phyloP scores from a whole-genome alignment of 2,329 filamentous ascomycete species.

The Clathrospora elynae region DNA sequence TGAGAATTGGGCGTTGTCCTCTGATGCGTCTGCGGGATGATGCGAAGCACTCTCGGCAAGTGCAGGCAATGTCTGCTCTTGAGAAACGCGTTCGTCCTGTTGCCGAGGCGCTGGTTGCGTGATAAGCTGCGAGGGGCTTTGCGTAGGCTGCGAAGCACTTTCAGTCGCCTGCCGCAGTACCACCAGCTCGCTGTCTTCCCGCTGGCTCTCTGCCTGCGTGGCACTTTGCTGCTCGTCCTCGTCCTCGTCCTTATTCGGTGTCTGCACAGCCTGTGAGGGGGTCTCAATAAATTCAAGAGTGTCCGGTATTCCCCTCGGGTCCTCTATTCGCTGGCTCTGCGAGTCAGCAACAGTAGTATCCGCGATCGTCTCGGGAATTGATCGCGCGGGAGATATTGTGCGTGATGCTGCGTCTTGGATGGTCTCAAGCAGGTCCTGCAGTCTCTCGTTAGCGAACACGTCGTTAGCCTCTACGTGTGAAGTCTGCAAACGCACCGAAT shows the following conservation, averaged over 20 bases:
- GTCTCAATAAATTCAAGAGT: slow-evolving; percentile 9
- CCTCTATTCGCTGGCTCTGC: slow-evolving; percentile 16
- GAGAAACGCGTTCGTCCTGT: neutral
- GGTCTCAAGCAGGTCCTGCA: slow-evolving; percentile 22
- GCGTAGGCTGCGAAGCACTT: neutral
- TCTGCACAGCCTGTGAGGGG: slow-evolving; percentile 6
- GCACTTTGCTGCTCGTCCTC: neutral
- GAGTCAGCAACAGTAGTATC: slow-evolving; percentile 25
- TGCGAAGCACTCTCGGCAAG: neutral
- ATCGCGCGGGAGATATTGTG: slow-evolving; percentile 25
- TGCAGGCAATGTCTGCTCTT: neutral
- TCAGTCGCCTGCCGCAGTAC: neutral
- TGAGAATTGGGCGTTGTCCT: slow-evolving; percentile 19
- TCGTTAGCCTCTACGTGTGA: neutral
- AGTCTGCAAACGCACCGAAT: slow-evolving; percentile 14
- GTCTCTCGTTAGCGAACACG: slow-evolving; percentile 11
- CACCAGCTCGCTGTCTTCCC: neutral
- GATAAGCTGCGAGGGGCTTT: neutral
- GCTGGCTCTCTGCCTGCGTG: neutral
- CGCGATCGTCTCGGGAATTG: slow-evolving; percentile 37
- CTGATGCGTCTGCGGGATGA: neutral
- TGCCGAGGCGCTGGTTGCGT: neutral
- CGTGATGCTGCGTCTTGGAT: slow-evolving; percentile 16
- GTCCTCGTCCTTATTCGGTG: neutral
- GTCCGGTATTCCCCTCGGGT: slow-evolving; percentile 9